Base-by-base conservation (phyloP, 2,329 filamentous ascomycete genomes). In the Rhynchosporium secalis region DNA sequence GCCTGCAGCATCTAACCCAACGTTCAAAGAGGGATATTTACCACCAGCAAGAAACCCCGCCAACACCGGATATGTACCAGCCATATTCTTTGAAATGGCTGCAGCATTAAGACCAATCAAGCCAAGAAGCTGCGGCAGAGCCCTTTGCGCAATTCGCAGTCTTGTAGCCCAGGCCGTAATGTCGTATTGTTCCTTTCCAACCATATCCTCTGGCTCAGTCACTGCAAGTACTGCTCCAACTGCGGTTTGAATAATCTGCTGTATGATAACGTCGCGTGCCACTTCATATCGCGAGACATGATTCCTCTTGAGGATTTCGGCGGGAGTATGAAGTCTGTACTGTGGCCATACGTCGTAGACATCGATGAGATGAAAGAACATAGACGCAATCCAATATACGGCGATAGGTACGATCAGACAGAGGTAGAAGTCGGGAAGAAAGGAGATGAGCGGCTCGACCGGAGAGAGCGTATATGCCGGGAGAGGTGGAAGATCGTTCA, bases 291-390 rank as follows among this genome's bases (percentile, higher is more conserved):
- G 86, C 52, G 90, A 85, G 58, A 92, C 94, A 72, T 91, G 91
- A 77, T 97, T 97, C 96, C 94, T 74, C 89, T 87, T 67, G 91
- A 85, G 9, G 66, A 98, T 89, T 77, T 98, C 94, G 58, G 92
- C 92, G 13, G 95, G 95, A 0, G 95, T 98, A 78, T 99, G 95
- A 47, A 99, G 82, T 66, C 95, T 89, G 78, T 98, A 97, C 72
- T 96, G 86, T 20, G 93, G 88, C 75, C 94, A 96, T 43, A 94
- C 79, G 75, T 97, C 91, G 77, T 88, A 87, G 62, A 87, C 80
- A 77, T 99, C 95, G 72, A 98, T 87, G 69, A 87, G 73, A 80
- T 98, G 94, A 61, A 72, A 99, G 74, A 94, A 78, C 75, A 91
- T 78, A 26, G 94, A 98, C 38, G 96, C 78, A 28, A 79, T 77